Base-by-base conservation (phyloP, 305 asterid species). In the Plantago coronopus region DNA sequence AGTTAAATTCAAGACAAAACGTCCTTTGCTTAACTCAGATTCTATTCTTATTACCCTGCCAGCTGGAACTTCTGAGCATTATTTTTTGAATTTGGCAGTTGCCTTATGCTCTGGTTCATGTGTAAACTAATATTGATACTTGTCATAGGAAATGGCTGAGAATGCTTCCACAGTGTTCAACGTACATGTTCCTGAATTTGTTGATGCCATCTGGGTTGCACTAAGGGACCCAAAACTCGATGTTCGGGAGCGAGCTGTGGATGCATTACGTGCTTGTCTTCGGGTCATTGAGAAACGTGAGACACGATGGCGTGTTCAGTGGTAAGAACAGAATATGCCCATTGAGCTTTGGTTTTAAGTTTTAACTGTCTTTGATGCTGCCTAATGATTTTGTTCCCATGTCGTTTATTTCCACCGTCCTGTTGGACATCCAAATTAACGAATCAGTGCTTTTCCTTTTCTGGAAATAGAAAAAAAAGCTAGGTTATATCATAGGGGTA, bases 231-330 rank as follows among this genome's bases (percentile, higher is more conserved):
- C 90, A 54, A 80, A 81, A 21, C 81, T 87, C 69, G 94, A 87
- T 73, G 85, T 93, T 65, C 86, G 99, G 66, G 96, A 89, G 81
- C 81, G 83, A 55, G 96, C 97, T 55, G 99, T 93, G 71, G 94
- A 85, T 79, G 97, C 99, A 66, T 78, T 93, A 76, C 97, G 99
- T 40, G 97, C 99, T 71, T 89, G 99, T 64, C 95, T 93, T 53
- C 80, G 89, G 61, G 97, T 89, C 61, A 93, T 87, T 75, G 99
- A 93, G 80, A 93, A 87, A 78, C 99, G 99, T 8, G 97, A 93
- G 76, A 93, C 99, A 3, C 86, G 99, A 56, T 93, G 99, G 99
- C 99, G 99, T 66, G 99, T 93, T 50, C 97, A 93, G 75, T 93
- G 99, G 99, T 91, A 78, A 74, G 86, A 63, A 62, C 55, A 65